Base-by-base conservation (phyloP, 768 basidiomycete species). In the Suillus plorans region DNA sequence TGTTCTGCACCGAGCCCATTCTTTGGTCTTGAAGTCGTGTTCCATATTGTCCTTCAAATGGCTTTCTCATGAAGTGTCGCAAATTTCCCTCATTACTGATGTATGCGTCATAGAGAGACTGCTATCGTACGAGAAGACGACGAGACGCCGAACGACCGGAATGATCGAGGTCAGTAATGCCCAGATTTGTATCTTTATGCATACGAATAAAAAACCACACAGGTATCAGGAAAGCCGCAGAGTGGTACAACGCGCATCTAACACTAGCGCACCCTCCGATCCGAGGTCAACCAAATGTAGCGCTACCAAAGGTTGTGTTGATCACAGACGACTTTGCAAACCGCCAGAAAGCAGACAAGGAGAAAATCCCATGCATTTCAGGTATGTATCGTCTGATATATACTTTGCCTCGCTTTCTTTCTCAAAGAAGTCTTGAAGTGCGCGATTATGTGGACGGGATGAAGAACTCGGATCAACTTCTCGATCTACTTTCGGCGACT, bases 271-370 rank as follows among this genome's bases (percentile, higher is more conserved):
- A 80, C 16, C 85, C 82, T 36, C 80, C 81, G 16, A 74, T 85
- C 60, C 85, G 84, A 31, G 86, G 85, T 2, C 84, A 83, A 68
- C 69, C 78, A 8, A 68, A 76, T 12, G 77, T 74, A 42, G 76
- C 78, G 47, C 66, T 83, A 2, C 89, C 92, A 2, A 80, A 81
- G 4, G 84, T 97, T 50, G 81, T 99, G 3, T 83, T 99, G 10
- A 80, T 99, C 67, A 95, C 95, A 0, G 94, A 99, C 74, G 97
- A 99, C 72, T 87, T 83, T 34, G 91, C 87, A 1, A 97, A 97
- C 75, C 79, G 91, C 64, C 81, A 84, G 69, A 90, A 90, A 67
- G 95, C 95, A 2, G 82, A 87, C 67, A 78, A 81, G 14, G 84
- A 87, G 20, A 88, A 86, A 6, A 84, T 95, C 36, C 71, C 80